A percentile compares a stretch with the other conserved stretches of the same genome.
Conservation (phyloP, 495 filamentous ascomycete genomes). For the Neurospora tetraspora region DNA sequence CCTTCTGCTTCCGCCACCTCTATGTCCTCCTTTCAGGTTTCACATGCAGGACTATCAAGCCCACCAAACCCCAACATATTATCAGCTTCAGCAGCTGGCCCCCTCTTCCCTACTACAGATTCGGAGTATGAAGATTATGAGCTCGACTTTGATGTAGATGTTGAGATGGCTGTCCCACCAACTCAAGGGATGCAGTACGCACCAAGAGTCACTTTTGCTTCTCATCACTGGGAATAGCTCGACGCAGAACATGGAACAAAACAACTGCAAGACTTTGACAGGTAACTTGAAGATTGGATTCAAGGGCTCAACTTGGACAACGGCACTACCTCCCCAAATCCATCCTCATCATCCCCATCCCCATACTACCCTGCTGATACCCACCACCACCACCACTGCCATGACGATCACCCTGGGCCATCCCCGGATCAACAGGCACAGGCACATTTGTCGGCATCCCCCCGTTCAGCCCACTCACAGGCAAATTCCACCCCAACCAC, state of each 20-base stretch:
- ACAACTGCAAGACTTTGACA: background rate
- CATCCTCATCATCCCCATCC: background rate
- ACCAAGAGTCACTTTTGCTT: too few species aligned
- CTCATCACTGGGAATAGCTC: too few species aligned
- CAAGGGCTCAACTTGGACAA: background rate
- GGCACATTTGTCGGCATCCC: background rate
- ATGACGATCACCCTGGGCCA: background rate
- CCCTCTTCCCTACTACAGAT: background rate
- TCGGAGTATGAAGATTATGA: background rate
- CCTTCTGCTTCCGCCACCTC: background rate
- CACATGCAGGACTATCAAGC: background rate
- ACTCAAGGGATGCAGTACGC: background rate
- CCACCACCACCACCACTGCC: background rate
- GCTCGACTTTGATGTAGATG: background rate
- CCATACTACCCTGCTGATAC: background rate
- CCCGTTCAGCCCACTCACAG: background rate
- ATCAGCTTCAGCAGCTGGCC: background rate
- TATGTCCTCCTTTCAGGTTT: background rate
- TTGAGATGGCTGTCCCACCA: background rate
- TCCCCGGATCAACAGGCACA: background rate
- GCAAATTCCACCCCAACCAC: background rate
- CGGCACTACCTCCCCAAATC: background rate
- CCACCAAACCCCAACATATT: background rate
- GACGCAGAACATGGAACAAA: background rate
- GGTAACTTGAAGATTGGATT: background rate